Evolutionary conservation across 495 filamentous ascomycete species (phyloP).

Genomic region (Aspergillus cavernicola): DNA sequence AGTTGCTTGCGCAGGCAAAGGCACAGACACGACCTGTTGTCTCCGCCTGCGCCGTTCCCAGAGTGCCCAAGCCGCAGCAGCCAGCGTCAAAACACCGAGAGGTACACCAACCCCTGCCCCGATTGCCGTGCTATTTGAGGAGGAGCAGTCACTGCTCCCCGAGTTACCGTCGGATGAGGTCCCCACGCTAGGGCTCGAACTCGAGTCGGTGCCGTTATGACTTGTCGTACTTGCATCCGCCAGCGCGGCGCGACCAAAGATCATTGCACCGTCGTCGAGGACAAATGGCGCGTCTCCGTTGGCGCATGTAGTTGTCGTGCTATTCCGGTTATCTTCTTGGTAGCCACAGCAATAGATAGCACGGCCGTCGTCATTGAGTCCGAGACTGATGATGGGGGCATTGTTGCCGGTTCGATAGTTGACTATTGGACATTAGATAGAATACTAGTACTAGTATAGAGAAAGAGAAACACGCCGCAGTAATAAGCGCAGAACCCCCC

Average conservation of each 20-base stretch:
- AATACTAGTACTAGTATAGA: too few relatives aligned
- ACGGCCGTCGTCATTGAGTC: background rate
- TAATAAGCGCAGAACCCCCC: slow-evolving; percentile 4
- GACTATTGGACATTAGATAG: too few relatives aligned
- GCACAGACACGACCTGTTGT: background rate
- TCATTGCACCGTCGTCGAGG: background rate
- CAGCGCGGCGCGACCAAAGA: background rate
- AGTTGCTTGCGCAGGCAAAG: background rate
- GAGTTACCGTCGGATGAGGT: too few relatives aligned
- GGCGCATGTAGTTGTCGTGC: background rate
- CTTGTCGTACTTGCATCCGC: background rate
- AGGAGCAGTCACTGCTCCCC: background rate
- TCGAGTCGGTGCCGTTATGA: too few relatives aligned
- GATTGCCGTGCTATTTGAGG: background rate
- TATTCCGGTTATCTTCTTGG: background rate
- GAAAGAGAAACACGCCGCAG: background rate
- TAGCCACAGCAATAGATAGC: slow-evolving; percentile 5
- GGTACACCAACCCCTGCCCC: slow-evolving; percentile 9
- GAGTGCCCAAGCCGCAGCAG: slow-evolving; percentile 2
- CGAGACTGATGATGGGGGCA: background rate
- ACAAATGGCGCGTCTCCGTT: slow-evolving; percentile 1
- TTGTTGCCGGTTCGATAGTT: background rate
- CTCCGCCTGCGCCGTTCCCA: slow-evolving; percentile 4
- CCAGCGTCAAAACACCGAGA: background rate
- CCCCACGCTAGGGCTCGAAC: too few relatives aligned